These are phyloP conservation scores for Torrubiella hemipterigena DNA, from an alignment of 2,329 filamentous ascomycete species.

Conservation along the genomic window DNA sequence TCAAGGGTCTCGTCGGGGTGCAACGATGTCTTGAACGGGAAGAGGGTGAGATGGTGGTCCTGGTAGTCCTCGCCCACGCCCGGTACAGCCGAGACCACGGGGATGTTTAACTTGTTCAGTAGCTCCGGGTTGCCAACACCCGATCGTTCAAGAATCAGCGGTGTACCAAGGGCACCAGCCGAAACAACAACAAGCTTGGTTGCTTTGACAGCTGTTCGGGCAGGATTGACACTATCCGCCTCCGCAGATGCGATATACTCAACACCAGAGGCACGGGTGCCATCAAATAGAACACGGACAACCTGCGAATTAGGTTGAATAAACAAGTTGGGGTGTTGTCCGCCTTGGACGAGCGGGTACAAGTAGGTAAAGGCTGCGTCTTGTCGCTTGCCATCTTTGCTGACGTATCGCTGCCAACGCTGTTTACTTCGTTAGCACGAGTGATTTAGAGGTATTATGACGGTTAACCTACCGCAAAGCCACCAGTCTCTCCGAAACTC, in stretches of 20 bases:
- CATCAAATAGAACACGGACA: constrained; percentile 33
- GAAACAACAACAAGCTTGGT: constrained; percentile 39
- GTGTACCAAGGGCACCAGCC: constrained; percentile 35
- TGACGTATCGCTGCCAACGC: constrained; percentile 34
- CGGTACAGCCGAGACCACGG: constrained; percentile 31
- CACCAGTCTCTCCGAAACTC: constrained; percentile 23
- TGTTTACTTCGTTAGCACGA: too few relatives aligned
- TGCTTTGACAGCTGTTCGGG: constrained; percentile 26
- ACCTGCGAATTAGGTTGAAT: constrained; percentile 43
- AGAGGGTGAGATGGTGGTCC: constrained; percentile 34
- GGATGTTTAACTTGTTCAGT: constrained; percentile 28
- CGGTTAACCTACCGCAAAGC: constrained; percentile 1
- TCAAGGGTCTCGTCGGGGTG: constrained; percentile 30
- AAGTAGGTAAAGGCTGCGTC: constrained; percentile 41
- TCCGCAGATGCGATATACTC: constrained; percentile 25
- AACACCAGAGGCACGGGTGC: constrained; percentile 38
- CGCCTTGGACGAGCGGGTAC: constrained; percentile 34
- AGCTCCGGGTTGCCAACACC: constrained; percentile 39
- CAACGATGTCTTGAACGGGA: constrained; percentile 35
- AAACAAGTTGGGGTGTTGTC: constrained; percentile 38
- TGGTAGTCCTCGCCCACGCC: constrained; percentile 37
- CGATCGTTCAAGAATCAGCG: constrained; percentile 44
- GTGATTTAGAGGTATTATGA: background rate
- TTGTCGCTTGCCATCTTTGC: constrained; percentile 34
- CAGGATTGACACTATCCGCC: background rate